Conservation (phyloP, 768 basidiomycete species). For the Steccherinum ochraceum region DNA sequence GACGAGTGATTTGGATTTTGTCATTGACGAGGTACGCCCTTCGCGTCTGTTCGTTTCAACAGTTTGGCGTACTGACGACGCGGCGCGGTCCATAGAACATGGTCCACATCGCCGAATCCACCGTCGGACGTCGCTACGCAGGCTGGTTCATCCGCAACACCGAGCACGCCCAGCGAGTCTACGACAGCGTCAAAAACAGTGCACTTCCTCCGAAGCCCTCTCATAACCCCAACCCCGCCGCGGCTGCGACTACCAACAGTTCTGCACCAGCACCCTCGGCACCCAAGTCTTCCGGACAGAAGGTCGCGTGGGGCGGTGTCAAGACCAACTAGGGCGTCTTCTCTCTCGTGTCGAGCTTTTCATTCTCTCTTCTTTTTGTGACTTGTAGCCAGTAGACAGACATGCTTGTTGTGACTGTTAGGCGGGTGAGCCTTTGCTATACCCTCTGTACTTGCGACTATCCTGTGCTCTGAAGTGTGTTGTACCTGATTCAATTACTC, state of each 20-base stretch:
- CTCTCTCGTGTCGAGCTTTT: neutral
- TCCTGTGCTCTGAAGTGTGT: too few species aligned
- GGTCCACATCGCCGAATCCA: conserved; percentile 95
- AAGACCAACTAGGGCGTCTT: conserved; percentile 15
- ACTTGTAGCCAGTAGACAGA: too few species aligned
- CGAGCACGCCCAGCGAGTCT: conserved; percentile 83
- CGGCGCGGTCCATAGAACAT: conserved; percentile 57
- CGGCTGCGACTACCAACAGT: conserved; percentile 10
- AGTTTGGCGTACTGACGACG: neutral
- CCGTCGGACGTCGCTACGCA: conserved; percentile 87
- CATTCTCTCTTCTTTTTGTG: too few species aligned
- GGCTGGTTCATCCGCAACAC: conserved; percentile 98
- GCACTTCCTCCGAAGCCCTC: conserved; percentile 32
- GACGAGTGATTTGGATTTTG: conserved; percentile 93
- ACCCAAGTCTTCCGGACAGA: too few species aligned
- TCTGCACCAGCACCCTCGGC: conserved; percentile 18
- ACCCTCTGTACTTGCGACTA: neutral
- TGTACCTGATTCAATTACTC: too few species aligned
- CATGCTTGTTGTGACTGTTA: neutral
- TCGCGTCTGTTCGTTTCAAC: neutral
- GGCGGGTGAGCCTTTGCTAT: neutral
- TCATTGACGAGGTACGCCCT: conserved; percentile 76
- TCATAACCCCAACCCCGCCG: neutral
- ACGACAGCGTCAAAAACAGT: conserved; percentile 63
- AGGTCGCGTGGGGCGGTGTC: conserved; percentile 52